Base-by-base conservation (phyloP, 495 filamentous ascomycete genomes). In the Penicillium verhagenii region DNA sequence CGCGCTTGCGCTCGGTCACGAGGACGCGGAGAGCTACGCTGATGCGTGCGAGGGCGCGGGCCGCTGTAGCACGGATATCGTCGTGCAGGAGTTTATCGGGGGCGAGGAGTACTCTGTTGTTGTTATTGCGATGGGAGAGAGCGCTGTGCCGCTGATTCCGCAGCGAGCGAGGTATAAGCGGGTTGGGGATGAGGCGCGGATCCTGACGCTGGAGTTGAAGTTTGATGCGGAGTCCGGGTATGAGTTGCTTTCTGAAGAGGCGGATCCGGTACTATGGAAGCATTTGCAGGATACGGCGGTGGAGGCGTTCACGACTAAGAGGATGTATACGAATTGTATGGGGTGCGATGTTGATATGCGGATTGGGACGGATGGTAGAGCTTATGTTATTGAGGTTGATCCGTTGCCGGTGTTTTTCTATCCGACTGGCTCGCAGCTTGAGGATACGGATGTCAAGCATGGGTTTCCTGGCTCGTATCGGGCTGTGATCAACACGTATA, bases 291-390 rank as follows among this genome's bases (percentile, higher is more conserved):
- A 50, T 10, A 51, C 40, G 3, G 57, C 57, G 1, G 6, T 60
- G n/a, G 57, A 60, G 48, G 52, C 57, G 1, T 60, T 60, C n/a
- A 40, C 40, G 7, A 49, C 52, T 1, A 46, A 31, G 16, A 48
- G 40, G 20, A 52, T 56, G 28, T 51, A 49, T 14, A 45, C 35
- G 10, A 60, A 51, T 40, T 21, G 43, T 35, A 60, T 60, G 57
- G 57, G 57, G 6, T 60, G 57, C 11, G 57, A 60, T 35, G 57
- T 60, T 5, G 57, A 60, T 28, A 52, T 60, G 43, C 47, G 57
- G 6, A 51, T 60, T 16, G 38, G 52, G 5, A 13, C 16, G 3
- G 35, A 55, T 37, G 54, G 47, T 1, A 47, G 39, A 50, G 47
- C 47, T 25, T 56, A 50, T 37, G 54, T 51, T 3, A 56, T 56